Conservation (phyloP, 2,329 filamentous ascomycete genomes). For the Aspergillus bombycis region DNA sequence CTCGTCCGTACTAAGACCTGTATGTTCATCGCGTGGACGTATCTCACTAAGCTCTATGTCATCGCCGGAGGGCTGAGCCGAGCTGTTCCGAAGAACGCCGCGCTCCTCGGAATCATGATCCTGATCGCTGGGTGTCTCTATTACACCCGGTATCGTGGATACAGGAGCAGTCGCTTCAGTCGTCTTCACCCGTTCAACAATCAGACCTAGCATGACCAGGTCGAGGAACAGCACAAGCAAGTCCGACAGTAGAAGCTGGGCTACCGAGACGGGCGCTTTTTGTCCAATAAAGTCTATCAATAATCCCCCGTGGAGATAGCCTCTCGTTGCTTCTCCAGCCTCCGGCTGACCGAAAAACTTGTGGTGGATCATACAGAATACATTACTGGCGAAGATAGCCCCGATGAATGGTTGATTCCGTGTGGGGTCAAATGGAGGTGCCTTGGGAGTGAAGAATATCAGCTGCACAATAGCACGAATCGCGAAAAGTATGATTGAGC, state of each 20-base stretch:
- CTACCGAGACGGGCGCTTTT: conserved; percentile 58
- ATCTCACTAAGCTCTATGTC: conserved; percentile 47
- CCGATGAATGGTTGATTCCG: conserved; percentile 57
- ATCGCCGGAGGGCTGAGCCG: conserved; percentile 36
- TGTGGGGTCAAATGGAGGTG: conserved; percentile 54
- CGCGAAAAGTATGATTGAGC: conserved; percentile 60
- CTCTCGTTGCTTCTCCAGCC: conserved; percentile 54
- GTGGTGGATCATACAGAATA: conserved; percentile 61
- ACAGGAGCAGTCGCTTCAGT: conserved; percentile 31
- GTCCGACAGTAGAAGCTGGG: conserved; percentile 58
- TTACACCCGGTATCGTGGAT: conserved; percentile 14
- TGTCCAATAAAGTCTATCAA: conserved; percentile 69
- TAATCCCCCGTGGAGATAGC: conserved; percentile 64
- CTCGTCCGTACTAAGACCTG: conserved; percentile 20
- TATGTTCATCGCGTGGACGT: conserved; percentile 24
- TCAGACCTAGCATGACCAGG: conserved; percentile 59
- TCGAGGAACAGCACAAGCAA: conserved; percentile 58
- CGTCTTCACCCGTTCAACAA: conserved; percentile 55
- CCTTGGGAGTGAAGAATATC: conserved; percentile 62
- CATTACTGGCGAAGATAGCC: conserved; percentile 57
- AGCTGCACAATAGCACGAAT: conserved; percentile 60
- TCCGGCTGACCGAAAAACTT: conserved; percentile 56
- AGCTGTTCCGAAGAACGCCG: conserved; percentile 51
- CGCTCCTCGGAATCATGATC: conserved; percentile 64
- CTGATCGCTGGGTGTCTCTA: conserved; percentile 43